Evolutionary conservation across 1,139 yeast species (phyloP), one percentile per base, ranked within the genome.

Genomic region (Suhomyces chickasaworum): DNA sequence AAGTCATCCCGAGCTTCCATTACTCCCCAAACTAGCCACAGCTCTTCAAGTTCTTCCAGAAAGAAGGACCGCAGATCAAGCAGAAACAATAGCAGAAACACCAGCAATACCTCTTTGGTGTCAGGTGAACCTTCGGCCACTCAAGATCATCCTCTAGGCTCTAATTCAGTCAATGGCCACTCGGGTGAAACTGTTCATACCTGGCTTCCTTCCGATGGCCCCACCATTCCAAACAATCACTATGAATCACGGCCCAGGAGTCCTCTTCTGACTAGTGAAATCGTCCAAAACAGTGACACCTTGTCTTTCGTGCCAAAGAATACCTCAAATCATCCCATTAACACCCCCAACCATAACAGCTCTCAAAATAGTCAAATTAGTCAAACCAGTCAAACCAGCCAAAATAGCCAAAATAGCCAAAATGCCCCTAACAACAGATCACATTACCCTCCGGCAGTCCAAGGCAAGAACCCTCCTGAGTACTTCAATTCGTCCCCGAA

Each of bases 21-120:
- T 37, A 39, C 52, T 7, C 55, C 56, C 20, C 55, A 47, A 42
- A 45, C 53, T 12, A 51, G 55, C 23, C 42, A 22, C 30, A 45
- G 45, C 17, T 35, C 45, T 35, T 20, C 35, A 15, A 35, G 45
- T 6, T 37, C 44, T n/a, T 33, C 39, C 16, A 30, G 16, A 23
- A 39, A 21, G 22, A 22, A 20, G n/a, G 35, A 15, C 30, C 10
- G 13, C 36, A 13, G 29, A 21, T 21, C 17, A 10, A 29, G 32
- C 32, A 29, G 17, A 13, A 22, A 13, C 13, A 16, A 13, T 21
- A n/a, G 36, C 36, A 13, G 35, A 15, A 39, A 31, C 16, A 8
- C 36, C 41, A 39, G 41, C 16, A 18, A 22, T 21, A 6, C 36
- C 29, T 39, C 41, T 4, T 39, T 39, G 30, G 30, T 12, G 5